phyloP scores from a whole-genome alignment of 2,329 filamentous ascomycete species.

The Zymoseptoria passerinii region DNA sequence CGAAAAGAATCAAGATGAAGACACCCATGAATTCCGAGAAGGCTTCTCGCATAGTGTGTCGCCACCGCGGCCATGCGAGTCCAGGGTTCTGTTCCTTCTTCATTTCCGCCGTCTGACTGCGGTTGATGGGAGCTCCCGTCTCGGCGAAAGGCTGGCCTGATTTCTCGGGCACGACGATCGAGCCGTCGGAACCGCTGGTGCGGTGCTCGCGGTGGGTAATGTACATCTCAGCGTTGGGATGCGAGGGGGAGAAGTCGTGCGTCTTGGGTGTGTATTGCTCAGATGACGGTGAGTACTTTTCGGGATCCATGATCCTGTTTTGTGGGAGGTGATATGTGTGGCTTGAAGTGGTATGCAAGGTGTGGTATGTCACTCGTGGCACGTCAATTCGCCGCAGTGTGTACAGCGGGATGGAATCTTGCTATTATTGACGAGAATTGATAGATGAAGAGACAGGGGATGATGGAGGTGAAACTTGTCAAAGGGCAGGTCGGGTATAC shows the following conservation, averaged over 20 bases:
- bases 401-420: background rate
- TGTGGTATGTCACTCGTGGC: background rate
- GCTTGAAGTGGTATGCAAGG: background rate
- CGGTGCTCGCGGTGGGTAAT: conserved; percentile 18
- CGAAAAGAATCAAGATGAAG: conserved; percentile 61
- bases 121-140: conserved; percentile 23
- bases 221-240: conserved; percentile 8
- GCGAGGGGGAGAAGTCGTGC: background rate
- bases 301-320: background rate
- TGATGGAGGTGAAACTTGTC: background rate
- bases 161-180: conserved; percentile 3
- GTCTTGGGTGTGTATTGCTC: background rate
- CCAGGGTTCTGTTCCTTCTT: conserved; percentile 26
- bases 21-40: conserved; percentile 60
- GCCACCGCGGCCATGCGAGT: conserved; percentile 47
- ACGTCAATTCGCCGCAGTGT: background rate
- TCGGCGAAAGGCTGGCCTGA: conserved; percentile 8
- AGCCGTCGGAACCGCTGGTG: conserved; percentile 8
- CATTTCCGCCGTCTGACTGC: conserved; percentile 21
- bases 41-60: conserved; percentile 47
- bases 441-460: background rate
- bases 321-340: background rate
- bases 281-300: background rate
- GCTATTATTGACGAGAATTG: background rate
- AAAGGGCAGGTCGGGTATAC: background rate